Evolutionary conservation across 2,329 filamentous ascomycete species (phyloP).

Genomic region (Pyrenophora graminea): DNA sequence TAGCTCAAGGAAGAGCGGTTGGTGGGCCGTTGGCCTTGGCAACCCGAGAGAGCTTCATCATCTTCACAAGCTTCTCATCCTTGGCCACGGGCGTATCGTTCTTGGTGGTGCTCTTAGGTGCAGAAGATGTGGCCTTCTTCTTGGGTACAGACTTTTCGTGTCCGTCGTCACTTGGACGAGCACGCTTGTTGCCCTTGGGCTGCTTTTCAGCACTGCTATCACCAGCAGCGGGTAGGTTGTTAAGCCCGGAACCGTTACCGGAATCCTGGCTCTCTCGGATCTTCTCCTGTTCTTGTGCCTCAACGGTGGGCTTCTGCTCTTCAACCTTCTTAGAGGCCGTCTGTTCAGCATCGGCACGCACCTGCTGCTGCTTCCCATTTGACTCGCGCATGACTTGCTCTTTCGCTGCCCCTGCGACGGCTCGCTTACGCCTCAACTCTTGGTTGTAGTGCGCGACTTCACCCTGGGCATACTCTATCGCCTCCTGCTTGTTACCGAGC

Average conservation of each 20-base stretch:
- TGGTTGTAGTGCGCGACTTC: neutral
- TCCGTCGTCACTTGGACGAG: neutral
- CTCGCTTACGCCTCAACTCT: neutral
- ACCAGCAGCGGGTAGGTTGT: too few species aligned
- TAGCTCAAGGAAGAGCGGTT: neutral
- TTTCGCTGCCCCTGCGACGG: neutral
- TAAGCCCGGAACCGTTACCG: neutral
- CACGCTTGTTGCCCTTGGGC: neutral
- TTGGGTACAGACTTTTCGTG: neutral
- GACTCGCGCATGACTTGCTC: neutral
- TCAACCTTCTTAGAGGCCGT: neutral
- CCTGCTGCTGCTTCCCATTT: neutral
- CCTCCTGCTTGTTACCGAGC: neutral
- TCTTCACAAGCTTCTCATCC: neutral
- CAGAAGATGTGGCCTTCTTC: neutral
- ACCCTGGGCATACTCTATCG: neutral
- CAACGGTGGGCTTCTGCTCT: neutral
- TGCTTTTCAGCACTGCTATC: neutral
- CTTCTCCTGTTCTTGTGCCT: neutral
- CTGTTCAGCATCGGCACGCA: neutral
- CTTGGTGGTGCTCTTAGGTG: too few species aligned
- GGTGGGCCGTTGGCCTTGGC: neutral
- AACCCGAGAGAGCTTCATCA: neutral
- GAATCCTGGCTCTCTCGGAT: neutral
- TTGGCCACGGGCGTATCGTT: neutral